phyloP scores from a whole-genome alignment of 2,329 filamentous ascomycete genomes.

The Trichophaea hybrida region DNA sequence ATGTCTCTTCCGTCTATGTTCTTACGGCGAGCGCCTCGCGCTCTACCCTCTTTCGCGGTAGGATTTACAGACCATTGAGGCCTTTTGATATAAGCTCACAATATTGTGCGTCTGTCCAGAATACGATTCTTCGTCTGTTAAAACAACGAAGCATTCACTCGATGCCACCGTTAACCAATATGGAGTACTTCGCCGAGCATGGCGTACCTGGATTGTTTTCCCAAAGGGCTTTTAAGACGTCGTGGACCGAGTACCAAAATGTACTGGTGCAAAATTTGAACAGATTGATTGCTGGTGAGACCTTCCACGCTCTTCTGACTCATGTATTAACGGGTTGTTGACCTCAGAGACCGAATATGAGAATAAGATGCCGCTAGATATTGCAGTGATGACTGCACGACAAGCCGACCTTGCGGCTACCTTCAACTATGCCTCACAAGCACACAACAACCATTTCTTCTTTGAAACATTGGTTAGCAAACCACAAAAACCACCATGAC shows the following conservation, averaged over 20 bases:
- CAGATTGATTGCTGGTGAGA: slow-evolving; percentile 51
- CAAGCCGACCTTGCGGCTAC: slow-evolving; percentile 59
- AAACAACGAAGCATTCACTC: background rate
- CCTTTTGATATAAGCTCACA: background rate
- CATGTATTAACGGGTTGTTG: background rate
- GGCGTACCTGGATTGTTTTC: slow-evolving; percentile 60
- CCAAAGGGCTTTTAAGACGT: slow-evolving; percentile 52
- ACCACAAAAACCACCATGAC: slow-evolving; percentile 7
- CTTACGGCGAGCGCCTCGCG: slow-evolving; percentile 30
- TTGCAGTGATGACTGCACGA: slow-evolving; percentile 63
- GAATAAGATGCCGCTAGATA: slow-evolving; percentile 46
- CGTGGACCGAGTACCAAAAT: slow-evolving; percentile 72
- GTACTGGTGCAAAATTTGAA: slow-evolving; percentile 65
- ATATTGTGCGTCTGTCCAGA: background rate
- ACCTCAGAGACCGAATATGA: slow-evolving; percentile 31
- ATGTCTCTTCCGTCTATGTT: slow-evolving; percentile 15
- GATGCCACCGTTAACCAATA: background rate
- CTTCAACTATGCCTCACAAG: slow-evolving; percentile 97
- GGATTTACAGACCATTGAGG: slow-evolving; percentile 24
- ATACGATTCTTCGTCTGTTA: background rate
- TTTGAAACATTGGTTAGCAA: slow-evolving; percentile 43
- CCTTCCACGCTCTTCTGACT: background rate
- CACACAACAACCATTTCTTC: slow-evolving; percentile 80
- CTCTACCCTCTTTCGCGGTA: slow-evolving; percentile 31
- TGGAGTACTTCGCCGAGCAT: slow-evolving; percentile 28